These are phyloP conservation scores for Fistulinella prunicolor DNA, from an alignment of 768 basidiomycete species.

Conservation along the genomic window DNA sequence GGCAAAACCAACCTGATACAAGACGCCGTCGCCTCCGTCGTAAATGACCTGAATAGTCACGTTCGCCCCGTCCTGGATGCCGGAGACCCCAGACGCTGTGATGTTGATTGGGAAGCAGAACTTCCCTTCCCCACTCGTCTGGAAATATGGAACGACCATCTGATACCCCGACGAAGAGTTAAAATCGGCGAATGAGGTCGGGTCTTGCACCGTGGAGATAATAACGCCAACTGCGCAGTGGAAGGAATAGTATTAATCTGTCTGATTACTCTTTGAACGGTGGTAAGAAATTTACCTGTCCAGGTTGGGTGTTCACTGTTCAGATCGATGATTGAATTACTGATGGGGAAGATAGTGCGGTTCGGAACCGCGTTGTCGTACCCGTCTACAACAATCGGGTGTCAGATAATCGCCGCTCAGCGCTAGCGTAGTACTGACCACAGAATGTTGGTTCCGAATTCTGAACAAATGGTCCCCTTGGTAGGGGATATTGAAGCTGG, in stretches of 20 bases:
- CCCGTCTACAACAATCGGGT: conserved; percentile 49
- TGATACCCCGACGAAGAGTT: conserved; percentile 37
- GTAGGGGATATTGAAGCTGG: conserved; percentile 70
- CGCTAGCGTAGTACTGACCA: conserved; percentile 41
- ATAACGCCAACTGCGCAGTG: conserved; percentile 45
- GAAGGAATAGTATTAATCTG: background rate
- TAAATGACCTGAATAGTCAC: conserved; percentile 71
- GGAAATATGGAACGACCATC: conserved; percentile 46
- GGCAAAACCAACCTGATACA: conserved; percentile 56
- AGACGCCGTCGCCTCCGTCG: conserved; percentile 65
- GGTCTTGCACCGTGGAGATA: conserved; percentile 55
- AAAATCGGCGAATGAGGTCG: conserved; percentile 66
- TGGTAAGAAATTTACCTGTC: conserved; percentile 39
- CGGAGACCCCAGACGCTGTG: conserved; percentile 43
- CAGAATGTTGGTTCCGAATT: conserved; percentile 61
- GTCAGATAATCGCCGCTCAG: background rate
- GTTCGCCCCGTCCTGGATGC: conserved; percentile 59
- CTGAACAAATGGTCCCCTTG: conserved; percentile 68
- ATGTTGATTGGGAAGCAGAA: conserved; percentile 72
- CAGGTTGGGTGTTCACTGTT: conserved; percentile 65
- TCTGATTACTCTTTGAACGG: conserved; percentile 1
- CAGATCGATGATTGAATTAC: conserved; percentile 55
- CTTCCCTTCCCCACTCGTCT: conserved; percentile 52
- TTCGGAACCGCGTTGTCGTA: conserved; percentile 49
- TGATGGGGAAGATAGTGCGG: conserved; percentile 69